These are phyloP conservation scores for Carex littledalei DNA, from an alignment of 176 grass and related monocot genomes.

Conservation along the genomic window DNA sequence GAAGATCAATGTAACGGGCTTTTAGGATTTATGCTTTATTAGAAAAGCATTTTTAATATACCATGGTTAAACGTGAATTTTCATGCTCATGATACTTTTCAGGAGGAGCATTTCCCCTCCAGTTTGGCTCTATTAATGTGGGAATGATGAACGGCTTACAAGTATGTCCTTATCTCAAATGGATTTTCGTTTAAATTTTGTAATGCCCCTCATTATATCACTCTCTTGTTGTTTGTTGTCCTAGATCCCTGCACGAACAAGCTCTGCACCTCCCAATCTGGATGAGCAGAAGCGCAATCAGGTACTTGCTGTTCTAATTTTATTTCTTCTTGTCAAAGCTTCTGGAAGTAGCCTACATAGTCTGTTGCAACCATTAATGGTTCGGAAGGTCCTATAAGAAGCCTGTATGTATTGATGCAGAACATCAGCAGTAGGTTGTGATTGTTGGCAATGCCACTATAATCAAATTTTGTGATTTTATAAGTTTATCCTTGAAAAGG, in stretches of 20 bases:
- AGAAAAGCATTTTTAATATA: neutral
- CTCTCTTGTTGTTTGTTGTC: neutral
- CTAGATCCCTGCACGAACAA: slow-evolving; percentile 95
- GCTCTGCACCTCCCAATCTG: slow-evolving; percentile 94
- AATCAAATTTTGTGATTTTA: neutral
- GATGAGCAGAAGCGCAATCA: slow-evolving; percentile 87
- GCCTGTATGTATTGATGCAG: neutral
- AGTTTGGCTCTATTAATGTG: slow-evolving; percentile 80
- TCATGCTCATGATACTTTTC: slow-evolving; percentile 29
- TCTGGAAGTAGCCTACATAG: neutral
- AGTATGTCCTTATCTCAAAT: slow-evolving; percentile 41
- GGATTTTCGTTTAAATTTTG: neutral
- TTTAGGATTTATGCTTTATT: neutral
- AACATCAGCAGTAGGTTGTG: neutral
- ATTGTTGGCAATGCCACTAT: neutral
- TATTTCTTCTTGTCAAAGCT: neutral
- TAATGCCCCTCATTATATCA: neutral
- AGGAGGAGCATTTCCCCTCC: slow-evolving; percentile 58
- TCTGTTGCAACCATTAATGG: neutral
- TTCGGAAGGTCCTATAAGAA: neutral
- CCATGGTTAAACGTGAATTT: neutral
- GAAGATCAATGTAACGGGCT: neutral
- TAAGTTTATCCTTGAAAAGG: neutral
- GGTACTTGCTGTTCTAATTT: slow-evolving; percentile 29
- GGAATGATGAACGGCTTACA: slow-evolving; percentile 54